Evolutionary conservation across 805 yeast genomes (phyloP), one percentile per base, ranked within the genome.

Genomic region (Nakazawaea wyomingensis): DNA sequence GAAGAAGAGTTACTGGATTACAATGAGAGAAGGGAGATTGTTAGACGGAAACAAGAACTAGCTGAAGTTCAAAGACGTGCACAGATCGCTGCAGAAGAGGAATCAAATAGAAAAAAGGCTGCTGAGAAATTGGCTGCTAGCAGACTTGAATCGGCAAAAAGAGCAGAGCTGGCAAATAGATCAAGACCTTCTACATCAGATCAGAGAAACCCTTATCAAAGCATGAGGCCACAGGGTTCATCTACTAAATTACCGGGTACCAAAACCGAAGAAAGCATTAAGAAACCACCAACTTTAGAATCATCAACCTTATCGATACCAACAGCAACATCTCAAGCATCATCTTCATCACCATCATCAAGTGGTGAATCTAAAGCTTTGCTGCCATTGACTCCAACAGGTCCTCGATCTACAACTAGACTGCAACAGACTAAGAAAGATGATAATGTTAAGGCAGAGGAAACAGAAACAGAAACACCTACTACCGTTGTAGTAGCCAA

Each of bases 1-100:
- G 76, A 68, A 2, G 74, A 70, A 3, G 74, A 64, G 14, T 68
- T 64, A 43, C 55, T 54, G 9, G 48, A 40, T 27, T 65, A 54
- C 39, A 44, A 54, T 41, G 51, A 50, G 32, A 51, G 46, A 30
- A 45, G 53, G 29, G 50, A 49, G 10, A 53, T 46, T 36, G 39
- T 32, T 36, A 4, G 48, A 41, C 8, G 56, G 52, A 49, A 54
- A 52, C 34, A 34, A 44, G 36, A 47, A 36, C 19, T 48, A 40
- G 37, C 57, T 47, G 39, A 54, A 43, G 20, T 27, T 18, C 30
- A 46, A 43, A 34, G 52, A 46, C 32, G 37, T 35, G 33, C 44
- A 37, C 27, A 46, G 45, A 37, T 50, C 44, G 29, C 50, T 36
- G 34, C 54, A 49, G 36, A 46, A 45, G 31, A 51, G 45, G 37